These are phyloP conservation scores for Aethionema arabicum DNA, from an alignment of 345 rosid genomes.

Conservation along the genomic window DNA sequence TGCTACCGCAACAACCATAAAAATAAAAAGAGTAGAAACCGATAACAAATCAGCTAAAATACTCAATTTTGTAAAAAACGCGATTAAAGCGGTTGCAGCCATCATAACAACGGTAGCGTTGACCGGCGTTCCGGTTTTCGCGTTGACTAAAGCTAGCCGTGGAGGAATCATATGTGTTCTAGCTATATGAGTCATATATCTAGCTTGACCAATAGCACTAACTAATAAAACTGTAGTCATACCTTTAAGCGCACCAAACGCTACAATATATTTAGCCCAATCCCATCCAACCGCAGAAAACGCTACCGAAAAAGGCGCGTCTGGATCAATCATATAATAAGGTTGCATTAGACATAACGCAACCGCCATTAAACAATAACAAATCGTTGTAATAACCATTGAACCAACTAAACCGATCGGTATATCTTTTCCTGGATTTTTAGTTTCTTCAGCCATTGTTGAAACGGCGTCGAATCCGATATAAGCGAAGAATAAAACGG, in stretches of 20 bases:
- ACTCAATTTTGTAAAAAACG: slow-evolving; percentile 66
- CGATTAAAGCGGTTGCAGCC: slow-evolving; percentile 51
- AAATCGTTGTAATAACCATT: slow-evolving; percentile 49
- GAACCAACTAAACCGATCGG: slow-evolving; percentile 89
- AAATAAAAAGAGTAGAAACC: slow-evolving; percentile 73
- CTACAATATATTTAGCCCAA: slow-evolving; percentile 89
- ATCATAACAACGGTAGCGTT: slow-evolving; percentile 75
- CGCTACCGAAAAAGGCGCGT: slow-evolving; percentile 78
- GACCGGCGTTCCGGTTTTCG: slow-evolving; percentile 67
- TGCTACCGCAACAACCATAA: slow-evolving; percentile 74
- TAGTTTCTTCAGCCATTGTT: slow-evolving; percentile 91
- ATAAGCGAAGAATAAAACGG: slow-evolving; percentile 81
- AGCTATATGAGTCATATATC: slow-evolving; percentile 88
- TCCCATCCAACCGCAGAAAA: slow-evolving; percentile 59
- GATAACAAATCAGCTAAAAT: slow-evolving; percentile 65
- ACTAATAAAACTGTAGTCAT: slow-evolving; percentile 71
- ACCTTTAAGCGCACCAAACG: slow-evolving; percentile 70
- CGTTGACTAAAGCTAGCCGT: slow-evolving; percentile 64
- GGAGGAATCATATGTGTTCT: slow-evolving; percentile 92
- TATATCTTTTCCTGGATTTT: slow-evolving; percentile 72
- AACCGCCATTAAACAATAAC: slow-evolving; percentile 61
- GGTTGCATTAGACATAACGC: slow-evolving; percentile 67
- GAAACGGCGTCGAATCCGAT: slow-evolving; percentile 86
- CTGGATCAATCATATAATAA: slow-evolving; percentile 40
- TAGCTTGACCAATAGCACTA: slow-evolving; percentile 69